phyloP scores from a whole-genome alignment of 164 flowering plant species.

The Stephania cephalantha region DNA sequence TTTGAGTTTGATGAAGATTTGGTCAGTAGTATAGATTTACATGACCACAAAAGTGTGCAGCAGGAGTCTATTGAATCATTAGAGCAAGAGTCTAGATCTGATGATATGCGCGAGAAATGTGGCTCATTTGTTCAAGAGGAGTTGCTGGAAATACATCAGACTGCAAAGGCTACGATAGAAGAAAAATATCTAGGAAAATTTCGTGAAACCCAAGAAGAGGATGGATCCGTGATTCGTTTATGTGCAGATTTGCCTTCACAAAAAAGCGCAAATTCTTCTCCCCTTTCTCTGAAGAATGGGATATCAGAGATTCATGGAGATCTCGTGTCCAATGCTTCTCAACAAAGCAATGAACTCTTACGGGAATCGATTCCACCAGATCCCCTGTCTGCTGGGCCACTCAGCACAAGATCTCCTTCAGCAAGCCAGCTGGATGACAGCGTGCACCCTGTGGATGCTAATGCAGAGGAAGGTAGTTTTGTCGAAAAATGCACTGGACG shows the following conservation, averaged over 20 bases:
- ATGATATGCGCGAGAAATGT: slow-evolving; percentile 1
- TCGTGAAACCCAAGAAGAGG: slow-evolving; percentile 12
- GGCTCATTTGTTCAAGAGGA: not conserved
- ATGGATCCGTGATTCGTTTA: not conserved
- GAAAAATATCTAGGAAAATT: slow-evolving; percentile 15
- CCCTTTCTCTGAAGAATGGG: slow-evolving; percentile 9
- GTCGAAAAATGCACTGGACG: too few relatives aligned
- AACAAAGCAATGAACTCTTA: slow-evolving; percentile 1
- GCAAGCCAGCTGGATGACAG: not conserved
- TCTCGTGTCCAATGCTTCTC: slow-evolving; percentile 4
- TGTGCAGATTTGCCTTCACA: slow-evolving; percentile 2
- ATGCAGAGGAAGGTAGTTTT: too few relatives aligned
- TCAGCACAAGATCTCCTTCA: slow-evolving; percentile 7
- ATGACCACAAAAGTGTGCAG: not conserved
- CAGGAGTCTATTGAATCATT: not conserved
- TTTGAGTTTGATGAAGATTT: not conserved
- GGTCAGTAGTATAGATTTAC: not conserved
- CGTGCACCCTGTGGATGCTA: too few relatives aligned
- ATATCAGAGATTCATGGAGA: slow-evolving; percentile 4
- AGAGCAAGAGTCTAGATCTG: not conserved
- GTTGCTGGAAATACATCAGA: slow-evolving; percentile 7
- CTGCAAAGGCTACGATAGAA: slow-evolving; percentile 7
- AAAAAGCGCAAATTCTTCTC: slow-evolving; percentile 8
- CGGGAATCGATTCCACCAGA: not conserved
- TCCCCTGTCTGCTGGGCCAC: slow-evolving; percentile 1